Conservation (phyloP, 768 basidiomycete species). For the Roridomyces roridus region DNA sequence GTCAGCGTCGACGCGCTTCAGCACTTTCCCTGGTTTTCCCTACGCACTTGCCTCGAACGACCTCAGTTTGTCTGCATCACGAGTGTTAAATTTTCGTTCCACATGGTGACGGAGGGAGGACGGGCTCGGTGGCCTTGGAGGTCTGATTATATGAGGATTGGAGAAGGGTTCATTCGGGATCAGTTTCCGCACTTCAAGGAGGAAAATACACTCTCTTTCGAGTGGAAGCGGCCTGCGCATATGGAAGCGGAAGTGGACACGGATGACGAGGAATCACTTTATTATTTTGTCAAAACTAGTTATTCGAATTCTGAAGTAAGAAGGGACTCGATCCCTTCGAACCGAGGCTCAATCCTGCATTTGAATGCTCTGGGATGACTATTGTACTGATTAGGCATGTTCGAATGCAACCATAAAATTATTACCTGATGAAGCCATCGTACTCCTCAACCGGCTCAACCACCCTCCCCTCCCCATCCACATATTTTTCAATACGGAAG, state of each 20-base stretch:
- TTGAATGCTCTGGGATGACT: slow-evolving; percentile 13
- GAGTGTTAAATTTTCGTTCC: slow-evolving; percentile 3
- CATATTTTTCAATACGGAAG: slow-evolving; percentile 9
- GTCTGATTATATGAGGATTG: slow-evolving; percentile 4
- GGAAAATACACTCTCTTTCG: slow-evolving; percentile 1
- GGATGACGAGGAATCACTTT: too few relatives aligned
- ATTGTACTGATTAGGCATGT: background rate
- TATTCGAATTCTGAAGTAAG: background rate
- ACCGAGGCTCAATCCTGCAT: slow-evolving; percentile 10
- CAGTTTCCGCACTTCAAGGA: slow-evolving; percentile 9
- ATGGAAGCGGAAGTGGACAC: too few relatives aligned
- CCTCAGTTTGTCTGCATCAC: slow-evolving; percentile 13
- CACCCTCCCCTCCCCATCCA: slow-evolving; percentile 2
- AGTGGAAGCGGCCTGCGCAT: background rate
- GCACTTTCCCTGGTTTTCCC: slow-evolving; percentile 3
- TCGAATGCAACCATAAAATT: background rate
- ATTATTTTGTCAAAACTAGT: too few relatives aligned
- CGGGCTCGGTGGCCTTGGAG: background rate
- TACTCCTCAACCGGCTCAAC: slow-evolving; percentile 3
- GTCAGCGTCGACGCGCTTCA: background rate
- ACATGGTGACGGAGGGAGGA: background rate
- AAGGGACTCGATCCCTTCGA: background rate
- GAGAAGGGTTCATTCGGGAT: slow-evolving; percentile 2
- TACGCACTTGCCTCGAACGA: slow-evolving; percentile 4
- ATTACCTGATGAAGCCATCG: background rate